Conservation (phyloP, 176 grass and related monocot genomes). For the Oryza longistaminata region DNA sequence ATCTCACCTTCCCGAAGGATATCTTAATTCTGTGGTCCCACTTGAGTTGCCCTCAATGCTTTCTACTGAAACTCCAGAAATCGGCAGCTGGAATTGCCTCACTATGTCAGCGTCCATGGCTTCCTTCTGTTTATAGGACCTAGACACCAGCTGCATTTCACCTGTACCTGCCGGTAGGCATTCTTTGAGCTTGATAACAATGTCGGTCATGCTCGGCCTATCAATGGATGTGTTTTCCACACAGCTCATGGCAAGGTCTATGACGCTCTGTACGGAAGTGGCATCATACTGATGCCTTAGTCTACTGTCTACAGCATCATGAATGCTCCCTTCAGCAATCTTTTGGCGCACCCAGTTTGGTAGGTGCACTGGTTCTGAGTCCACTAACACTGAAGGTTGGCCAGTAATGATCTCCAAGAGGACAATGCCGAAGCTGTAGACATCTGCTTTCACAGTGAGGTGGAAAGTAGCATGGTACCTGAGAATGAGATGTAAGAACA, state of each 20-base stretch:
- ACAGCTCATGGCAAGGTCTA: conserved; percentile 25
- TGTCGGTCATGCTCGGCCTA: conserved; percentile 18
- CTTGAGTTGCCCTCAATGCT: not conserved
- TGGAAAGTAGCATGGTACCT: conserved; percentile 32
- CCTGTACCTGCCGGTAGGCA: not conserved
- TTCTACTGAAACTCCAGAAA: not conserved
- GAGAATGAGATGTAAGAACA: not conserved
- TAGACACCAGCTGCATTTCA: not conserved
- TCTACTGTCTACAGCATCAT: conserved; percentile 1
- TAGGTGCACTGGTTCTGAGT: not conserved
- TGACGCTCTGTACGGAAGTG: not conserved
- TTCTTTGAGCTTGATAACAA: conserved; percentile 25
- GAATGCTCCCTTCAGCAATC: not conserved
- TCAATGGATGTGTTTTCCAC: not conserved
- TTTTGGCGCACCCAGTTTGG: conserved; percentile 27
- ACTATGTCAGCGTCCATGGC: not conserved
- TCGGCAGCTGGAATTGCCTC: conserved; percentile 7
- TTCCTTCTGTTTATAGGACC: not conserved
- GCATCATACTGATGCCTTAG: conserved; percentile 1
- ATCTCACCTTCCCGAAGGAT: not conserved
- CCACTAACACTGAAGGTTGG: not conserved
- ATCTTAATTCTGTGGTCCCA: not conserved
- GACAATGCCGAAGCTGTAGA: conserved; percentile 24
- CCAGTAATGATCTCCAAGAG: conserved; percentile 29
- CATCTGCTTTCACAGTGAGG: conserved; percentile 19